phyloP scores from a whole-genome alignment of 106 monocot species.

The Dendrobium nobile region DNA sequence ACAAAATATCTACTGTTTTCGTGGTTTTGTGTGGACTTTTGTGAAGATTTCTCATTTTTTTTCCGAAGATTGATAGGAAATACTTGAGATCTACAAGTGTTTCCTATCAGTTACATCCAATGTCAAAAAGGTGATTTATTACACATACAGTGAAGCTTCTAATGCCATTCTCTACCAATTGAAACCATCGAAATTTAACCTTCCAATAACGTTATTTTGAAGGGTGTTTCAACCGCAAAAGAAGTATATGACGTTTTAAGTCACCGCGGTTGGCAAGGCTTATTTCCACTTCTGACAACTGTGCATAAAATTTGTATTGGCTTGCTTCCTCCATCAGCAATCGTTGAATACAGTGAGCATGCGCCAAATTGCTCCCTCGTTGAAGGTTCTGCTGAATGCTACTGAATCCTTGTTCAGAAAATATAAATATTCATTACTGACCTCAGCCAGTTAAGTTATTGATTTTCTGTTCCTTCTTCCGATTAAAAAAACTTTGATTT shows the following conservation, averaged over 20 bases:
- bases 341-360: conserved; percentile 55
- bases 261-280: conserved; percentile 54
- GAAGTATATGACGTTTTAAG: conserved; percentile 78
- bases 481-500: too few species aligned
- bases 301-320: conserved; percentile 76
- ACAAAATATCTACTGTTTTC: too few species aligned
- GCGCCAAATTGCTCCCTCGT: conserved; percentile 29
- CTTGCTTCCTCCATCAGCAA: conserved; percentile 60
- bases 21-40: too few species aligned
- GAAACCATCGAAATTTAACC: neutral
- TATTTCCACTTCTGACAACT: conserved; percentile 72
- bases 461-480: too few species aligned
- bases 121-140: too few species aligned
- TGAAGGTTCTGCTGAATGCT: conserved; percentile 28
- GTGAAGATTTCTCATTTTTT: too few species aligned
- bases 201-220: conserved; percentile 4
- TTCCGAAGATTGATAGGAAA: too few species aligned
- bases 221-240: conserved; percentile 87
- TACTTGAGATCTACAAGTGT: too few species aligned
- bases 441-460: too few species aligned
- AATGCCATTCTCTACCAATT: neutral
- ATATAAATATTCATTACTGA: neutral
- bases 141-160: too few species aligned
- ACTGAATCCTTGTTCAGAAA: neutral
- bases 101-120: too few species aligned